phyloP scores from a whole-genome alignment of 148 eudicot species.

The Simmondsia chinensis region DNA sequence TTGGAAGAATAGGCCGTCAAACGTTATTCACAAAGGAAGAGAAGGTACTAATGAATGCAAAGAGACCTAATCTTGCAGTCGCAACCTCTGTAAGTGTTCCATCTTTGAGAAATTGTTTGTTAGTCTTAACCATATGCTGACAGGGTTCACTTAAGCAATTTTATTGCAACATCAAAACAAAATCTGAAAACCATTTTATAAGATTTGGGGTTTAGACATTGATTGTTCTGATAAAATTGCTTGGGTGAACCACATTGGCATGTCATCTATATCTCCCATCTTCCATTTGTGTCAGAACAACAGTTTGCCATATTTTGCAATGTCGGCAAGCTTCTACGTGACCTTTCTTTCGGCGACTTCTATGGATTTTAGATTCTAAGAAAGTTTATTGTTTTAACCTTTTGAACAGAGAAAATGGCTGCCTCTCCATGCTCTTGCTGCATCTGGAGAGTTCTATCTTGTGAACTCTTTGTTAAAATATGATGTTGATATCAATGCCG shows the following conservation, averaged over 20 bases:
- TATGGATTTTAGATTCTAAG: no score
- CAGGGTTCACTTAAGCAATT: neutral
- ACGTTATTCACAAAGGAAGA: conserved; percentile 78
- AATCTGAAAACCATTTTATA: no score
- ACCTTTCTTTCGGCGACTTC: no score
- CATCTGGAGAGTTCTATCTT: conserved; percentile 88
- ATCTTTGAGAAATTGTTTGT: neutral
- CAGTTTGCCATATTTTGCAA: no score
- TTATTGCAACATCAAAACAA: no score
- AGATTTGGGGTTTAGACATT: no score
- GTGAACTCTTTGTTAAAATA: conserved; percentile 51
- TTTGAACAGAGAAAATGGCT: conserved; percentile 80
- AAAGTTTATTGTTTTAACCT: neutral
- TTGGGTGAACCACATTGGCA: no score
- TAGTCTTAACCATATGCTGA: neutral
- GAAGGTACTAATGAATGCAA: conserved; percentile 44
- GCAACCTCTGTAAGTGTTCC: conserved; percentile 72
- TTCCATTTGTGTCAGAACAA: no score
- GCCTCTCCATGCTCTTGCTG: conserved; percentile 77
- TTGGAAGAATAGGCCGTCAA: conserved; percentile 33
- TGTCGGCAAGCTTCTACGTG: no score
- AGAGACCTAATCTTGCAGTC: conserved; percentile 54
- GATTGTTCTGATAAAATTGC: no score
- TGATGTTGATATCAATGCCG: conserved; percentile 52
- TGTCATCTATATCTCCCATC: no score